A percentile compares a stretch with the other conserved stretches of the same genome.
phyloP scores from a whole-genome alignment of 352 stramenopile genomes.

The Phytophthora sansomeana region DNA sequence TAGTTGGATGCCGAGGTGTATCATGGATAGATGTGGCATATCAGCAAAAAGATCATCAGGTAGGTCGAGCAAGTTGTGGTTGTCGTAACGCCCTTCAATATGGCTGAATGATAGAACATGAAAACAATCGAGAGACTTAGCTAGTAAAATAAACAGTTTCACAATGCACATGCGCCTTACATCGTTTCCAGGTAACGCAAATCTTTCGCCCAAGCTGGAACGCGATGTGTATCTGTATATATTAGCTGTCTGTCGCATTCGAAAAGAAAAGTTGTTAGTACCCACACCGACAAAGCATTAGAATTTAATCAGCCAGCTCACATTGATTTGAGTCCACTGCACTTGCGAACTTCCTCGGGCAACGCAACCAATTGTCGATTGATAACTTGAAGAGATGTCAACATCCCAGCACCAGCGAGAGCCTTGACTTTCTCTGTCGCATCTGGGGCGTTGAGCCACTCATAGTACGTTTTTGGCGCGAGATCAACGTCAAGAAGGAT shows the following conservation, averaged over 20 bases:
- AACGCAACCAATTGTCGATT: slow-evolving; percentile 31
- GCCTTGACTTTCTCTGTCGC: slow-evolving; percentile 25
- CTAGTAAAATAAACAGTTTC: too few species aligned
- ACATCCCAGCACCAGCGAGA: slow-evolving; percentile 30
- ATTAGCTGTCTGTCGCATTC: slow-evolving; percentile 34
- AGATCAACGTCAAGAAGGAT: slow-evolving; percentile 29
- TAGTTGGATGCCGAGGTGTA: slow-evolving; percentile 5
- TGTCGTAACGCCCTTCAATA: slow-evolving; percentile 5
- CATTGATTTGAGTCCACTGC: slow-evolving; percentile 39
- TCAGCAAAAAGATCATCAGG: slow-evolving; percentile 11
- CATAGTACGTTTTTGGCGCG: slow-evolving; percentile 1
- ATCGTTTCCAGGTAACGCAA: slow-evolving; percentile 26
- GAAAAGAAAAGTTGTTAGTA: too few species aligned
- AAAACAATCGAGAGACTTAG: background rate
- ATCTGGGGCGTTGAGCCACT: slow-evolving; percentile 10
- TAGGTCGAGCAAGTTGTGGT: slow-evolving; percentile 12
- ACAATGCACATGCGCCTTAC: too few species aligned
- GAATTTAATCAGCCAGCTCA: slow-evolving; percentile 19
- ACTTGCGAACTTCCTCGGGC: slow-evolving; percentile 36
- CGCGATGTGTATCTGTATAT: slow-evolving; percentile 23
- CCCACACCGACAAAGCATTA: background rate
- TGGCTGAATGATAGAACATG: background rate
- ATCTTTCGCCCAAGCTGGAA: slow-evolving; percentile 32
- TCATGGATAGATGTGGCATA: background rate
- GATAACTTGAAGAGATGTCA: slow-evolving; percentile 46